Evolutionary conservation across 805 yeast species (phyloP), one percentile per base, ranked within the genome.

Genomic region (Torulaspora delbrueckii): DNA sequence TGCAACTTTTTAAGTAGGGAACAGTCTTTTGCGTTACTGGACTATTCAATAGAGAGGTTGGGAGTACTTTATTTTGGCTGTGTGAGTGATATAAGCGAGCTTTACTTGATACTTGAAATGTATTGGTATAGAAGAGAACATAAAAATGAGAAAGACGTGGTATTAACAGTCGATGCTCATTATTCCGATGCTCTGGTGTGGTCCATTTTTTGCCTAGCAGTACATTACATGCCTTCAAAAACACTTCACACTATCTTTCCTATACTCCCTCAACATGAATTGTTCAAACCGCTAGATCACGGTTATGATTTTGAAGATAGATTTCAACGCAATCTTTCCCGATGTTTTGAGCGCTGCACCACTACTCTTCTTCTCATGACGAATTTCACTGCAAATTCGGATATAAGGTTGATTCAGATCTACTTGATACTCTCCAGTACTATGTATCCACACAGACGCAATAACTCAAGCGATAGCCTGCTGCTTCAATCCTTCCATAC

Each of bases 31-130:
- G 45, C 56, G 13, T 23, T 66, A 12, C 43, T 65, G 8, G 60
- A 62, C 33, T 60, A 54, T 44, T 48, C 68, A 1, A 49, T 61
- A 43, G 66, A 62, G 45, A 57, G 56, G n/a, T 36, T 65, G 9
- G 69, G 70, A 3, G 48, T 57, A 2, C 46, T 66, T 19, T 65
- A 47, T 50, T 61, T 65, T 50, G 67, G 67, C 8, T 48, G 53
- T n/a, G 34, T 66, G 12, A 55, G 59, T 27, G 68, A 65, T 41
- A 55, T 65, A 2, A 53, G 57, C 12, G 66, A 63, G 10, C 45
- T 63, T 22, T 62, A 59, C 24, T 19, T 52, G 9, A 46, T 56
- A 25, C 46, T 62, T 23, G 61, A 58, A 25, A 48, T 36, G 14
- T 59, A 54, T 37, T 60, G 63, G 59, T 46, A 49, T 22, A 47